A percentile compares a stretch with the other conserved stretches of the same genome.
Evolutionary conservation across 2,329 filamentous ascomycete genomes (phyloP).

Genomic region (Geoglossum cookeanum): DNA sequence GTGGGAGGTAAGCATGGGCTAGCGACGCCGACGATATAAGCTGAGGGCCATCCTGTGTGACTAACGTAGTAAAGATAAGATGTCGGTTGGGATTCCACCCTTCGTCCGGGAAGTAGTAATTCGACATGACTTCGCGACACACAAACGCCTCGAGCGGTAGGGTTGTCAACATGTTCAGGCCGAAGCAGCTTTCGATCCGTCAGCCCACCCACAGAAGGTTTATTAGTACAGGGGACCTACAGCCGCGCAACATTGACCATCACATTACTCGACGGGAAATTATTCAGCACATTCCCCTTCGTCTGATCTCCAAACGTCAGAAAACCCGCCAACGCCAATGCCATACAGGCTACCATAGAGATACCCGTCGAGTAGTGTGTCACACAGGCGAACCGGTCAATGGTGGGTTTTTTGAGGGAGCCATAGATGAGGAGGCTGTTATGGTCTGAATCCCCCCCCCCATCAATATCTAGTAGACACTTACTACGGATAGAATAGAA

Average conservation of each 20-base stretch:
- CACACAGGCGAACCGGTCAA: constrained; percentile 82
- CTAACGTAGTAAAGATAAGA: constrained; percentile 56
- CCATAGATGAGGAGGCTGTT: constrained; percentile 97
- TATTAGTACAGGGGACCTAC: constrained; percentile 18
- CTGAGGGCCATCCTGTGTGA: neutral
- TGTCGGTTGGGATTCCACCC: constrained; percentile 73
- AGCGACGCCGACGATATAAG: neutral
- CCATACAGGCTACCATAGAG: constrained; percentile 77
- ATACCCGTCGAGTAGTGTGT: constrained; percentile 86
- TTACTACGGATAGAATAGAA: constrained; percentile 3
- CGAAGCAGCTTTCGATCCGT: constrained; percentile 46
- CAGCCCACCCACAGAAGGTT: neutral
- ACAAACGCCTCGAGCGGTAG: constrained; percentile 94
- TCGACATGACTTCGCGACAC: constrained; percentile 88
- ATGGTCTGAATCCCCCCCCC: constrained; percentile 41
- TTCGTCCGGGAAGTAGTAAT: constrained; percentile 54
- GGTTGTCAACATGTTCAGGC: constrained; percentile 96
- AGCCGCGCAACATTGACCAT: constrained; percentile 90
- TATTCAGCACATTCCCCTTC: constrained; percentile 91
- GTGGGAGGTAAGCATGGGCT: too few species aligned
- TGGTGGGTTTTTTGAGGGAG: constrained; percentile 78
- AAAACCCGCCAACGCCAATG: constrained; percentile 78
- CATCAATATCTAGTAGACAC: neutral
- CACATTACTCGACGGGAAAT: constrained; percentile 76
- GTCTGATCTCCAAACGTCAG: constrained; percentile 85